Evolutionary conservation across 2,329 filamentous ascomycete species (phyloP), one percentile per base, ranked within the genome.

Genomic region (Apiospora arundinis): DNA sequence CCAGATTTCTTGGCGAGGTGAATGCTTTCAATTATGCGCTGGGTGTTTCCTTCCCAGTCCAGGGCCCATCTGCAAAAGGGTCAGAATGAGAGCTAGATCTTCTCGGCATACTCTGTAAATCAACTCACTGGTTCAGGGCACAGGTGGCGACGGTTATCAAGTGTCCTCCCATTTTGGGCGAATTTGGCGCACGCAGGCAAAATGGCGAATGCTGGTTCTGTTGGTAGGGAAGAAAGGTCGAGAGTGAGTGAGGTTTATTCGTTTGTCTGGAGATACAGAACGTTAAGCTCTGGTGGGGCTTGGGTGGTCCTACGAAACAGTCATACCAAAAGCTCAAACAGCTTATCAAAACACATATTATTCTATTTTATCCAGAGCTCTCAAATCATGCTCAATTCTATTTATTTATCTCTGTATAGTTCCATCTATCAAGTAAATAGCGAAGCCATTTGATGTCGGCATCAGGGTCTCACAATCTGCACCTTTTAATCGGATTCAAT

Each of bases 21-120:
- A 71, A 92, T 89, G 73, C 86, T 88, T 76, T 90, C 84, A 69
- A 90, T 85, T 73, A 92, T 92, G n/a, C 91, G 84, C 70, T 86
- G 82, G 2, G 83, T 80, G 77, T 92, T 92, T 56, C 89, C 90
- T 76, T 89, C 85, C 75, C 71, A 79, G 28, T 73, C 40, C 32
- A 68, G 66, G 23, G 28, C 14, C 28, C 42, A 69, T 52, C 12
- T 52, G 9, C 48, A 40, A 56, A 65, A 6, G 25, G 40, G 45
- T 11, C 28, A 69, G 46, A n/a, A 32, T 28, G 28, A 85, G 89
- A 75, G 44, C 91, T 12, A 4, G n/a, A 2, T 49, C n/a, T 49
- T 23, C 9, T 11, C 25, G 4, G 40, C 40, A 42, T 32, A 32
- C 32, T 3, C 32, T 32, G 32, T 32, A 32, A 6, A 32, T 32